These are phyloP conservation scores for Penicillium sp. DNA, from an alignment of 2,329 filamentous ascomycete species.

Conservation along the genomic window DNA sequence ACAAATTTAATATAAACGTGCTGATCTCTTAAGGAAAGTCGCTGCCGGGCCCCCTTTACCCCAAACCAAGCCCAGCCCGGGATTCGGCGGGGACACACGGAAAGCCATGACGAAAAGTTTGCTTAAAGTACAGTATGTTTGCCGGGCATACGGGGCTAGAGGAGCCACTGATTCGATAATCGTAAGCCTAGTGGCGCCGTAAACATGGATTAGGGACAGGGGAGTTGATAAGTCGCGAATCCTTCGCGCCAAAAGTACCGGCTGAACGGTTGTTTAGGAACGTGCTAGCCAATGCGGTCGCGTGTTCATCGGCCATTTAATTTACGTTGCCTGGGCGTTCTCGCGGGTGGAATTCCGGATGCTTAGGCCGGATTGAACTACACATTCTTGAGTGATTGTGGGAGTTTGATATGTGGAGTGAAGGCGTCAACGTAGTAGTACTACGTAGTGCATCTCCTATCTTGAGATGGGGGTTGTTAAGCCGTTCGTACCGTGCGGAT, in stretches of 20 bases:
- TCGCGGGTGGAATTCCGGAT: constrained; percentile 12
- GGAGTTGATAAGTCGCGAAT: constrained; percentile 7
- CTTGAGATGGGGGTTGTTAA: background rate
- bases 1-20: background rate
- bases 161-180: background rate
- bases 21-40: background rate
- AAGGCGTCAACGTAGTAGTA: background rate
- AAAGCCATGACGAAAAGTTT: background rate
- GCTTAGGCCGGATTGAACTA: constrained; percentile 6
- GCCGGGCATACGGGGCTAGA: background rate
- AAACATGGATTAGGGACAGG: constrained; percentile 10
- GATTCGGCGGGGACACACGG: background rate
- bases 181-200: constrained; percentile 12
- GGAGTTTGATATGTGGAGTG: constrained; percentile 8
- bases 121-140: constrained; percentile 3
- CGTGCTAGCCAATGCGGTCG: constrained; percentile 5
- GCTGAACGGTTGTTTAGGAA: constrained; percentile 18
- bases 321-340: constrained; percentile 3
- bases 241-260: constrained; percentile 7
- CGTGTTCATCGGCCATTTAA: background rate
- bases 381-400: constrained; percentile 6
- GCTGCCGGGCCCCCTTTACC: background rate
- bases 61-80: background rate
- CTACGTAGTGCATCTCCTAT: background rate
- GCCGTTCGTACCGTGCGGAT: background rate